These are phyloP conservation scores for Eutrema heterophyllum DNA, from an alignment of 345 rosid genomes.

Conservation along the genomic window DNA sequence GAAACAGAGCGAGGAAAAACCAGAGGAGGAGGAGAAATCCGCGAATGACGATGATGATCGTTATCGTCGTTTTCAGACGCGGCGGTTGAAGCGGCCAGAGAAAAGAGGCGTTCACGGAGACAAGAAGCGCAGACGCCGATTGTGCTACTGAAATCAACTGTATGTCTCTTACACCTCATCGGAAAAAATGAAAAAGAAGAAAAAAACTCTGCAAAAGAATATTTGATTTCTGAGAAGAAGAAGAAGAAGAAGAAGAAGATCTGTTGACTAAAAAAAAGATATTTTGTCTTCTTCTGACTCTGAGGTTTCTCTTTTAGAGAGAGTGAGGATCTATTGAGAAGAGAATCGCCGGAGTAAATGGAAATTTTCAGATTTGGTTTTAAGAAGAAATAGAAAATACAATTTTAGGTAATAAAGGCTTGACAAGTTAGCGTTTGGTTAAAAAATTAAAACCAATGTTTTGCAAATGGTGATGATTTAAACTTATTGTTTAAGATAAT, in stretches of 20 bases:
- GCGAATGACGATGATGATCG: not conserved
- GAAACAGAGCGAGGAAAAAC: slow-evolving; percentile 81
- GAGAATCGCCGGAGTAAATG: slow-evolving; percentile 21
- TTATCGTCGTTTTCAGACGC: slow-evolving; percentile 32
- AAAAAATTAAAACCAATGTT: not conserved
- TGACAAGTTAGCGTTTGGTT: slow-evolving; percentile 19
- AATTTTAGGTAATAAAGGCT: slow-evolving; percentile 12
- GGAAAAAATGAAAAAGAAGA: not conserved
- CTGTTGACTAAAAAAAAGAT: not conserved
- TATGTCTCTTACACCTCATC: slow-evolving; percentile 86
- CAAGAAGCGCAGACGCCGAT: slow-evolving; percentile 93
- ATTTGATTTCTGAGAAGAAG: not conserved
- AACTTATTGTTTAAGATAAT: slow-evolving; percentile 21
- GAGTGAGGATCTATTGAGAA: slow-evolving; percentile 13
- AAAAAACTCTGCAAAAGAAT: not conserved
- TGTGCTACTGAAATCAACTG: slow-evolving; percentile 54
- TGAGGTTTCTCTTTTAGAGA: slow-evolving; percentile 3
- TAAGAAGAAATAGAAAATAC: not conserved
- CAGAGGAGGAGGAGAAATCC: slow-evolving; percentile 36
- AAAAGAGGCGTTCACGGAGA: slow-evolving; percentile 70
- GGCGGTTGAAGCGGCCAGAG: slow-evolving; percentile 47
- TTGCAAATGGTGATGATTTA: slow-evolving; percentile 4
- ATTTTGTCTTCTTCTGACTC: slow-evolving; percentile 24
- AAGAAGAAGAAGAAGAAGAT: slow-evolving; percentile 18
- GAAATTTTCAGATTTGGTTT: slow-evolving; percentile 14